Evolutionary conservation across 495 filamentous ascomycete species (phyloP).

Genomic region (Podospora fimiseda): DNA sequence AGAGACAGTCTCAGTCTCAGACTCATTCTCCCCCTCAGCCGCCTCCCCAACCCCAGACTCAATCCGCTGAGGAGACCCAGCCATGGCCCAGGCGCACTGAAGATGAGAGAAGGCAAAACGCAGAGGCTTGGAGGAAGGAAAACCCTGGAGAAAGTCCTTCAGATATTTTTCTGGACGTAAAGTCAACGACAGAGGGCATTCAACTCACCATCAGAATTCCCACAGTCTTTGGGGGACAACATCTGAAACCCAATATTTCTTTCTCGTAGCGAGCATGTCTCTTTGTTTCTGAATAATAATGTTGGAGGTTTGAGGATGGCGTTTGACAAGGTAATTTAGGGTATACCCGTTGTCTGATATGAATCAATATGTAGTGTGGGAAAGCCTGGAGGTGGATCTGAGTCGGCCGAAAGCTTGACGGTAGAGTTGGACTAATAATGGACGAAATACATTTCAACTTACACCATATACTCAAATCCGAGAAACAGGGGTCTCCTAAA

Average conservation of each 20-base stretch:
- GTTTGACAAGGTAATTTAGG: not conserved
- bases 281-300: too few relatives aligned
- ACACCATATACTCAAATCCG: too few relatives aligned
- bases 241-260: conserved; percentile 26
- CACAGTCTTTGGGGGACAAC: conserved; percentile 38
- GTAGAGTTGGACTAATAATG: too few relatives aligned
- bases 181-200: conserved; percentile 46
- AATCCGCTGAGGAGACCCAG: conserved; percentile 4
- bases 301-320: not conserved
- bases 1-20: not conserved
- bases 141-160: conserved; percentile 39
- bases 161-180: conserved; percentile 47
- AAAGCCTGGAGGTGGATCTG: too few relatives aligned
- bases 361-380: too few relatives aligned
- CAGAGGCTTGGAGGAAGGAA: conserved; percentile 32
- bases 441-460: too few relatives aligned
- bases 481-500: too few relatives aligned
- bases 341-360: too few relatives aligned
- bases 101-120: conserved; percentile 33
- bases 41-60: not conserved
- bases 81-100: conserved; percentile 18
- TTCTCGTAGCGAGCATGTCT: conserved; percentile 19
- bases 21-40: not conserved
- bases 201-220: conserved; percentile 47
- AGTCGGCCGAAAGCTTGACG: too few relatives aligned